These are phyloP conservation scores for Curvularia spicifera DNA, from an alignment of 2,329 filamentous ascomycete genomes.

Conservation along the genomic window DNA sequence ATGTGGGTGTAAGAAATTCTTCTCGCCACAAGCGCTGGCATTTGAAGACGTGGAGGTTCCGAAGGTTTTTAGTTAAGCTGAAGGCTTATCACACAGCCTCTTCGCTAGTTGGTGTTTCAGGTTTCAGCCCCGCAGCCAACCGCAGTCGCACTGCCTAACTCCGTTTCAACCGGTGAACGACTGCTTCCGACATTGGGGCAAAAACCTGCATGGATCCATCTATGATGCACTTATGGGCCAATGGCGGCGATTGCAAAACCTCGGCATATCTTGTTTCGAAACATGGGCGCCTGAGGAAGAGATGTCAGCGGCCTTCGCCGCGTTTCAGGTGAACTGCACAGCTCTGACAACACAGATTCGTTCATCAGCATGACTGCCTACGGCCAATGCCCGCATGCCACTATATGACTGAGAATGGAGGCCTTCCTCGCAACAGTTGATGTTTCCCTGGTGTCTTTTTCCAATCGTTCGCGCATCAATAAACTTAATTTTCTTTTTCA, in stretches of 20 bases:
- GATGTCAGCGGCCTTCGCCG: constrained; percentile 11
- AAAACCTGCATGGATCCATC: constrained; percentile 7
- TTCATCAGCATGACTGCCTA: background rate
- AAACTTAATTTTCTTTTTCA: background rate
- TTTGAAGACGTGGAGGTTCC: background rate
- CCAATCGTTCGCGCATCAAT: background rate
- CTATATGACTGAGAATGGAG: constrained; percentile 2
- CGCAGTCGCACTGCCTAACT: constrained; percentile 9
- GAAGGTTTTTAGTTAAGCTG: background rate
- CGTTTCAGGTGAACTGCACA: constrained; percentile 40
- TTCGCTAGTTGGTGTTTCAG: constrained; percentile 19
- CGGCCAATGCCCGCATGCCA: constrained; percentile 1
- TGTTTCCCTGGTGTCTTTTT: background rate
- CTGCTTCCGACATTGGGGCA: constrained; percentile 2
- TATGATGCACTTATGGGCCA: background rate
- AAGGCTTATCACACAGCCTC: constrained; percentile 11
- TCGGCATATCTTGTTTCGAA: constrained; percentile 26
- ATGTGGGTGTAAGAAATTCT: background rate
- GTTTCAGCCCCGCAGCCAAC: constrained; percentile 12
- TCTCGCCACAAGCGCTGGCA: background rate
- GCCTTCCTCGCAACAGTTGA: background rate
- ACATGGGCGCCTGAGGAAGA: constrained; percentile 26
- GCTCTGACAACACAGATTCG: constrained; percentile 17
- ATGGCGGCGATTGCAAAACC: constrained; percentile 16
- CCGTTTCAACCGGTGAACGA: constrained; percentile 11